A percentile compares a stretch with the other conserved stretches of the same genome.
phyloP scores from a whole-genome alignment of 129 eudicot species.

The Oenanthe sinensis region DNA sequence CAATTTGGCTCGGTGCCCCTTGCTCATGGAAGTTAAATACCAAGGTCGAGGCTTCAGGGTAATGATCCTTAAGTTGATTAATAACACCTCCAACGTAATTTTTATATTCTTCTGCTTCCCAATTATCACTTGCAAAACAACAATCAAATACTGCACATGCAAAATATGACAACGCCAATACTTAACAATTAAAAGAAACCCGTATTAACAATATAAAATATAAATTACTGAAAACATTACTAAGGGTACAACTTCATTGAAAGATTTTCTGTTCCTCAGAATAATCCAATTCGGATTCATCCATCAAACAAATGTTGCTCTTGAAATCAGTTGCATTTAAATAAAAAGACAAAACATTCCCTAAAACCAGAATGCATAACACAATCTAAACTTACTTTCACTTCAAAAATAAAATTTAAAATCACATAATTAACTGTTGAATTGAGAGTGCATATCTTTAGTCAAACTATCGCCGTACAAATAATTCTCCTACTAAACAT shows the following conservation, averaged over 20 bases:
- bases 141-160: conserved; percentile 51
- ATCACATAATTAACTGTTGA: neutral
- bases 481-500: too few relatives aligned
- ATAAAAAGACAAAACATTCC: neutral
- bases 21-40: conserved; percentile 56
- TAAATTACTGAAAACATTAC: neutral
- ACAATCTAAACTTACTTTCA: too few relatives aligned
- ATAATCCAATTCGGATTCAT: neutral
- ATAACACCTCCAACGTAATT: conserved; percentile 46
- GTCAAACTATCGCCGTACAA: neutral
- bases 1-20: conserved; percentile 35
- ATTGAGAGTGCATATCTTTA: neutral
- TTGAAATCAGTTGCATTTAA: neutral
- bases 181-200: neutral
- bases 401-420: too few relatives aligned
- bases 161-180: conserved; percentile 14
- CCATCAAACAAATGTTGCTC: neutral
- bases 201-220: neutral
- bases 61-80: conserved; percentile 45
- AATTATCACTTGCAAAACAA: conserved; percentile 54
- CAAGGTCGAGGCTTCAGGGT: conserved; percentile 61
- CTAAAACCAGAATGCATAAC: neutral
- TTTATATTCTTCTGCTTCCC: conserved; percentile 56
- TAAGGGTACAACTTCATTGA: neutral
- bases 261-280: neutral